Conservation (phyloP, 306 rosid genomes). For the Quercus cerris region DNA sequence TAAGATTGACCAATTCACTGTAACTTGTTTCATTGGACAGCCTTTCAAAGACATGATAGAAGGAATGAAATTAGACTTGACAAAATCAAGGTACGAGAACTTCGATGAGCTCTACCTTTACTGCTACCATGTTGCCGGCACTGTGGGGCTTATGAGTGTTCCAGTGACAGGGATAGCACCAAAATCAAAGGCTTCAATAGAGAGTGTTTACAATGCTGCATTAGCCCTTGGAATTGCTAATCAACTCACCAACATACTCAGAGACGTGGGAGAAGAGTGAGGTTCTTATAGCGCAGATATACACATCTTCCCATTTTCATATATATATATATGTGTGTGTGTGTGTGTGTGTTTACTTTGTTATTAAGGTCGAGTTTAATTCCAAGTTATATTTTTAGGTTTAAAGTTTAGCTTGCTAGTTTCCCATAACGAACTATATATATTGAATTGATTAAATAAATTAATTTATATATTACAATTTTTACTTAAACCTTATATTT, state of each 20-base stretch:
- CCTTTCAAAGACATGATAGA: constrained; percentile 96
- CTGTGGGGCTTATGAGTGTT: constrained; percentile 99
- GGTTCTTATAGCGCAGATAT: constrained; percentile 22
- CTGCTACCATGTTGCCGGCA: constrained; percentile 96
- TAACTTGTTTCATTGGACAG: constrained; percentile 34
- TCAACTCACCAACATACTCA: constrained; percentile 95
- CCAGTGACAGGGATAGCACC: constrained; percentile 90
- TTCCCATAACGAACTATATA: too few relatives aligned
- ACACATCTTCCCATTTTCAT: too few relatives aligned
- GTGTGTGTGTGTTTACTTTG: too few relatives aligned
- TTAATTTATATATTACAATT: too few relatives aligned
- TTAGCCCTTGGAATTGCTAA: constrained; percentile 93
- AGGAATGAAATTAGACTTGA: constrained; percentile 89
- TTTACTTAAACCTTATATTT: too few relatives aligned
- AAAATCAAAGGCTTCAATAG: constrained; percentile 76
- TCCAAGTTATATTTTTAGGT: too few relatives aligned
- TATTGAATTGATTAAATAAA: too few relatives aligned
- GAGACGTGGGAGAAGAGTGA: constrained; percentile 99
- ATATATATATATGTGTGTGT: too few relatives aligned
- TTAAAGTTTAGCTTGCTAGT: too few relatives aligned
- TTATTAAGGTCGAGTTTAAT: too few relatives aligned
- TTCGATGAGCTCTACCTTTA: constrained; percentile 93
- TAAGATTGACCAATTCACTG: neutral
- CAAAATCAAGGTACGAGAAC: constrained; percentile 76
- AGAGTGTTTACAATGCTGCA: constrained; percentile 81